Percentiles rank a stretch among this genome's conserved stretches.
These are phyloP conservation scores for Fusarium staphyleae DNA, from an alignment of 2,329 filamentous ascomycete species.

Conservation along the genomic window DNA sequence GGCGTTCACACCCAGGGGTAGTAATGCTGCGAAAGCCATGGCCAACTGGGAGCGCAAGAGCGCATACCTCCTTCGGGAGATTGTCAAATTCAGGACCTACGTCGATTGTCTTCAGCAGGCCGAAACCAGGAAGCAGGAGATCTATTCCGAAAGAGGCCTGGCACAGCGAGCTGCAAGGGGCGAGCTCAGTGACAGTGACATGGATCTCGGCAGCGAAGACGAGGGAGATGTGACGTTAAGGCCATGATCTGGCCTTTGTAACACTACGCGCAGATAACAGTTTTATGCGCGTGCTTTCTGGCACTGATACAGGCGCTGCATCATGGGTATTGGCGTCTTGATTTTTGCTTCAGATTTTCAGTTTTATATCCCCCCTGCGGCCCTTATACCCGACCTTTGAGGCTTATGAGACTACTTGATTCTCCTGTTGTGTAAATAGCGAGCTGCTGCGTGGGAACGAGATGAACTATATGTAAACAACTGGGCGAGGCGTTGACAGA, in stretches of 20 bases:
- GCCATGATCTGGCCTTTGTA: constrained; percentile 37
- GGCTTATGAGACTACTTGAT: constrained; percentile 31
- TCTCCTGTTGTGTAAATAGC: constrained; percentile 32
- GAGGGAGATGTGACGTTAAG: constrained; percentile 48
- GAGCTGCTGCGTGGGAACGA: constrained; percentile 6
- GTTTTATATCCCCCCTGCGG: constrained; percentile 20
- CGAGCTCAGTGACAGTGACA: constrained; percentile 52
- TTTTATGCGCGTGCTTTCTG: constrained; percentile 1
- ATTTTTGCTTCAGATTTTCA: constrained; percentile 14
- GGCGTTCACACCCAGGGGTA: constrained; percentile 84
- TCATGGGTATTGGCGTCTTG: constrained; percentile 24
- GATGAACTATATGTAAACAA: constrained; percentile 15
- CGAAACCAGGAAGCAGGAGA: constrained; percentile 71
- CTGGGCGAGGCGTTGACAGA: constrained; percentile 16
- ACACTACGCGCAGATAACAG: constrained; percentile 12
- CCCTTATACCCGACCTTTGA: constrained; percentile 36
- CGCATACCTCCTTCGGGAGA: constrained; percentile 87
- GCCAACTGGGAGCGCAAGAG: constrained; percentile 97
- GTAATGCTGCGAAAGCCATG: constrained; percentile 85
- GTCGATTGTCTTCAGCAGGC: constrained; percentile 84
- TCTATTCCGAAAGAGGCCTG: constrained; percentile 68
- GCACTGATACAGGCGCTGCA: constrained; percentile 10
- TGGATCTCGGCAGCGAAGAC: constrained; percentile 45
- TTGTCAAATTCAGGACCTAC: constrained; percentile 96
- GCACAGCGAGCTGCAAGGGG: constrained; percentile 59